Evolutionary conservation across 2,329 filamentous ascomycete species (phyloP).

Genomic region (Cladosporium oxysporum): DNA sequence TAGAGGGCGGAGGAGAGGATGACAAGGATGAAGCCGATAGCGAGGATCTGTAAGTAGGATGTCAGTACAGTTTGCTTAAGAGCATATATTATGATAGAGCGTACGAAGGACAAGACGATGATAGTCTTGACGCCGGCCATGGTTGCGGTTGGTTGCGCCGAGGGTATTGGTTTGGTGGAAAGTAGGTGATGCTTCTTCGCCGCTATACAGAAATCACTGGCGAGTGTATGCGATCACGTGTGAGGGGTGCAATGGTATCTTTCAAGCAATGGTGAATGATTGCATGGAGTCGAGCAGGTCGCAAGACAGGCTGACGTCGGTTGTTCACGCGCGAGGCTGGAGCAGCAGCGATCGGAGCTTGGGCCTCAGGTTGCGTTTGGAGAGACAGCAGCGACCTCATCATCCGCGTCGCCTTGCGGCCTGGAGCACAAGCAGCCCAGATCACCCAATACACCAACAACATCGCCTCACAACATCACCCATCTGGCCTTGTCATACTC

Average conservation of each 20-base stretch:
- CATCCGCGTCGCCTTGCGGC: constrained; percentile 20
- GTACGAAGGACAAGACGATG: constrained; percentile 94
- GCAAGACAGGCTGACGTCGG: background rate
- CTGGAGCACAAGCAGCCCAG: constrained; percentile 12
- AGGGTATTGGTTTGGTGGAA: background rate
- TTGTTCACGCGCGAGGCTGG: constrained; percentile 22
- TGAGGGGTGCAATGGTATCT: background rate
- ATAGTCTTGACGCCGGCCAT: constrained; percentile 97
- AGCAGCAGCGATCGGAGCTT: constrained; percentile 9
- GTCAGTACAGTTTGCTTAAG: background rate
- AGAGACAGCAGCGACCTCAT: constrained; percentile 17
- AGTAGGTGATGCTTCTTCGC: background rate
- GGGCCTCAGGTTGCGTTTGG: constrained; percentile 6
- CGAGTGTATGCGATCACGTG: constrained; percentile 2
- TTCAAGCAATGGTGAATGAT: background rate
- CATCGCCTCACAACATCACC: constrained; percentile 15
- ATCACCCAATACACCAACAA: constrained; percentile 1
- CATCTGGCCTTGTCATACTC: constrained; percentile 5
- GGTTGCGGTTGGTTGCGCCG: constrained; percentile 33
- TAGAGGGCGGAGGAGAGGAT: constrained; percentile 96
- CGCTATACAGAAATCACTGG: background rate
- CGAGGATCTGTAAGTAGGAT: constrained; percentile 65
- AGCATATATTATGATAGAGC: constrained; percentile 29
- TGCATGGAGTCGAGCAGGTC: background rate
- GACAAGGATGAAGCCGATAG: constrained; percentile 96